These are phyloP conservation scores for Trichosporon ovoides DNA, from an alignment of 1,284 basidiomycete species.

Conservation along the genomic window DNA sequence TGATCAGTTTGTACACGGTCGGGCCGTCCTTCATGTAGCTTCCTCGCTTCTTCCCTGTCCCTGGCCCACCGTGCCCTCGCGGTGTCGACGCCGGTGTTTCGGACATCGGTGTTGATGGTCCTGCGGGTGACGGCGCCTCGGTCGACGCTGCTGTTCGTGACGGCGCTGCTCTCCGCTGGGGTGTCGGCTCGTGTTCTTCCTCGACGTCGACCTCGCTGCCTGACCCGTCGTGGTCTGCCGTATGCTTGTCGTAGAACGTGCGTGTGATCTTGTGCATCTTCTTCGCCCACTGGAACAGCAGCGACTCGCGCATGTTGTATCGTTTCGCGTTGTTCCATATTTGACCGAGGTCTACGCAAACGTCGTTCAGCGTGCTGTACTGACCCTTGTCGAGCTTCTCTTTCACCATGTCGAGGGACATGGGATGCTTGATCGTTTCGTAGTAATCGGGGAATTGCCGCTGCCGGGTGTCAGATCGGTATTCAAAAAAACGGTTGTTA, in stretches of 20 bases:
- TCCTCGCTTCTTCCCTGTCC: constrained; percentile 30
- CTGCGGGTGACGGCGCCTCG: constrained; percentile 9
- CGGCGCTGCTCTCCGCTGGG: constrained; percentile 13
- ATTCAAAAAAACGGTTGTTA: not conserved
- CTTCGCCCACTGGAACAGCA: constrained; percentile 45
- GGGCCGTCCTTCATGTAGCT: constrained; percentile 43
- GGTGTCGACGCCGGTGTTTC: not conserved
- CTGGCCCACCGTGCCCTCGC: constrained; percentile 10
- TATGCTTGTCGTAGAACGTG: constrained; percentile 26
- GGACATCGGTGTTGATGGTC: constrained; percentile 14
- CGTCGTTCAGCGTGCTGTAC: constrained; percentile 36
- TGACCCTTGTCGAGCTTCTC: constrained; percentile 28
- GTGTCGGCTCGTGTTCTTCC: constrained; percentile 9
- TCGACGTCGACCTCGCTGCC: constrained; percentile 22
- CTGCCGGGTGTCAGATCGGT: constrained; percentile 18
- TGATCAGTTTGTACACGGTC: constrained; percentile 45
- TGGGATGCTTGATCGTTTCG: constrained; percentile 44
- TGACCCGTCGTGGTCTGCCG: constrained; percentile 14
- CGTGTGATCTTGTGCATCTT: constrained; percentile 45
- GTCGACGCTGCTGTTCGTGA: constrained; percentile 11
- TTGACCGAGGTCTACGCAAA: constrained; percentile 37
- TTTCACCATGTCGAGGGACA: constrained; percentile 41
- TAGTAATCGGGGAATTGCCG: constrained; percentile 46
- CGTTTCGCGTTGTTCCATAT: constrained; percentile 47
- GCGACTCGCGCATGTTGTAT: constrained; percentile 46